Evolutionary conservation across 192 early-diverging fungal genomes (phyloP).

Genomic region (Glomus cerebriforme): DNA sequence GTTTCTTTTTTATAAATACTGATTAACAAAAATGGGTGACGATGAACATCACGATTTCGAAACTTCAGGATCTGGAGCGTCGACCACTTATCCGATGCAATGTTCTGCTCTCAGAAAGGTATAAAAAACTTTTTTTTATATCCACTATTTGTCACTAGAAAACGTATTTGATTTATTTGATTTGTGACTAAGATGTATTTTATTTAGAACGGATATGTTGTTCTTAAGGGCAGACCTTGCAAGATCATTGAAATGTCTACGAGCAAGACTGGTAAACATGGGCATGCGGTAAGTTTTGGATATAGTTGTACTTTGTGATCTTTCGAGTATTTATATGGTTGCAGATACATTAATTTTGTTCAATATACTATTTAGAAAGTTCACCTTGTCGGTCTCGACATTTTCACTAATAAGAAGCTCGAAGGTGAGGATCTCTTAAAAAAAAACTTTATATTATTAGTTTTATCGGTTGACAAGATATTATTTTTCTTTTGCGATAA

Average conservation of each 20-base stretch:
- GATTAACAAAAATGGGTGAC: slow-evolving; percentile 52
- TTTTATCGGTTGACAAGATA: too few species aligned
- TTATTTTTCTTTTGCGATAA: too few species aligned
- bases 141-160: background rate
- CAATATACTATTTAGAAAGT: slow-evolving; percentile 91
- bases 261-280: slow-evolving; percentile 99
- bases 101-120: slow-evolving; percentile 98
- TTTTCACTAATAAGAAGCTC: slow-evolving; percentile 98
- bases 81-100: slow-evolving; percentile 95
- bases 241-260: slow-evolving; percentile 99
- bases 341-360: too few species aligned
- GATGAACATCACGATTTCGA: slow-evolving; percentile 74
- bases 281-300: slow-evolving; percentile 70
- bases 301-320: background rate
- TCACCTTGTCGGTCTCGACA: slow-evolving; percentile 89
- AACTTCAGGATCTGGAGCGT: slow-evolving; percentile 78
- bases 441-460: background rate
- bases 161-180: background rate
- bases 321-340: too few species aligned
- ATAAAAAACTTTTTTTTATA: background rate
- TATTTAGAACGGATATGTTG: slow-evolving; percentile 84
- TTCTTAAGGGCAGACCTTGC: slow-evolving; percentile 99
- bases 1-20: too few species aligned
- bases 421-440: slow-evolving; percentile 66
- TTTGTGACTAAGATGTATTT: too few species aligned